Evolutionary conservation across 495 filamentous ascomycete species (phyloP), one percentile per base, ranked within the genome.

Genomic region (Hypomontagnella monticulosa): DNA sequence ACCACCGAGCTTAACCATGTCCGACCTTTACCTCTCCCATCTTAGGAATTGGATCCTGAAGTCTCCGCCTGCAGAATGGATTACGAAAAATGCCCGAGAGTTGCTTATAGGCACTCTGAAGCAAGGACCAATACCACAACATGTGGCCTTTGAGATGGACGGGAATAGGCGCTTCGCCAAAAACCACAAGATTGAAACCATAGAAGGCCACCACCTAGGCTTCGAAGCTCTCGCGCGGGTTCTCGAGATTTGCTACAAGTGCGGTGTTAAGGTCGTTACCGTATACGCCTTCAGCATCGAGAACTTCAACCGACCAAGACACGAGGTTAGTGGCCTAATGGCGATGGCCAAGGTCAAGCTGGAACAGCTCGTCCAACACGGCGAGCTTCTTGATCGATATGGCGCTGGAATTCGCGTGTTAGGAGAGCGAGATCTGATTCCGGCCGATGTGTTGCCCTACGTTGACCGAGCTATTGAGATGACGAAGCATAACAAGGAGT

Each of bases 81-180:
- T 82, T 10, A 82, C 93, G 34, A 84, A 81, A 30, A 84, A 85
- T 59, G 77, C 93, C 9, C 88, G 92, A 65, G 88, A 93, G 64
- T 79, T 96, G 53, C 83, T 98, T 53, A 91, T 98, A 71, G 92
- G 91, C 51, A 90, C 93, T 15, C 79, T 98, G 32, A 88, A 87
- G 57, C 93, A 97, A 76, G 95, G 96, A 3, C 91, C 93, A 6
- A 87, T 99, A 48, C 95, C 95, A 11, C 87, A 89, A 64, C 95
- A 99, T 87, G 87, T 99, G 51, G 95, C 95, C 5, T 98, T 99
- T 71, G 93, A 97, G 56, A 98, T 98, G 96, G 95, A 99, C 76
- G 95, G 95, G 36, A 99, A 99, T 75, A 81, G 95, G 48, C 87
- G 95, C 16, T 99, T 95, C 76, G 95, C 95, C 1, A 83, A 91